A percentile compares a stretch with the other conserved stretches of the same genome.
Conservation (phyloP, 331 rosid genomes). For the Ulmus americana region DNA sequence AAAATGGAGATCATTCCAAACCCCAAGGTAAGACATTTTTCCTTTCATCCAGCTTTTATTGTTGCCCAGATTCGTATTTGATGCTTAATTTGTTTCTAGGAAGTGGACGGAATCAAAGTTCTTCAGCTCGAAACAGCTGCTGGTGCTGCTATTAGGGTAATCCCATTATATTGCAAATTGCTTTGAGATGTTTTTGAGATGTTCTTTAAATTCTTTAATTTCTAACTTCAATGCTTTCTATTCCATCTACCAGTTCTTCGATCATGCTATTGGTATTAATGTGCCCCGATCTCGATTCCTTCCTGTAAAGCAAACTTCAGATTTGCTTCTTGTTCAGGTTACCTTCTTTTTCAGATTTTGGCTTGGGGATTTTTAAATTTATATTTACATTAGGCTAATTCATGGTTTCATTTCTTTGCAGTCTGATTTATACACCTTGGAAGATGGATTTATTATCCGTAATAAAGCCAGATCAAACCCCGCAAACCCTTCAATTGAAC, state of each 20-base stretch:
- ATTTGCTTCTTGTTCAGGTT: conserved; percentile 98
- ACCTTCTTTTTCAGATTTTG: conserved; percentile 20
- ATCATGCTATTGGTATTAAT: conserved; percentile 77
- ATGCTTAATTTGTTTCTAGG: conserved; percentile 42
- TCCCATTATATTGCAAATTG: background rate
- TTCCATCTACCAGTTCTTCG: conserved; percentile 62
- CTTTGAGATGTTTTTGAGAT: conserved; percentile 10
- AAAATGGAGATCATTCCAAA: conserved; percentile 98
- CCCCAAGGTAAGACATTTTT: conserved; percentile 61
- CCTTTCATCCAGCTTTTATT: background rate
- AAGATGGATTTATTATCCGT: conserved; percentile 62
- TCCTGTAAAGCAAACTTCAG: conserved; percentile 95
- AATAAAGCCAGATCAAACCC: conserved; percentile 67
- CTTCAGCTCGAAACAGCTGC: conserved; percentile 99
- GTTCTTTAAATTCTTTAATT: conserved; percentile 11
- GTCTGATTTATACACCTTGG: conserved; percentile 86
- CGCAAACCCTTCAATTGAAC: conserved; percentile 80
- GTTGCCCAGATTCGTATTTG: conserved; percentile 18
- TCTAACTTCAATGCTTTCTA: conserved; percentile 7
- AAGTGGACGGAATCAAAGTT: conserved; percentile 86
- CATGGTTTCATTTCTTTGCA: conserved; percentile 27
- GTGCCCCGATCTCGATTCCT: conserved; percentile 98
- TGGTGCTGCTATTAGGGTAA: conserved; percentile 96
- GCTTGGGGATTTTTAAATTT: conserved; percentile 12
- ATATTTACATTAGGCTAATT: conserved; percentile 16